Evolutionary conservation across 345 rosid genomes (phyloP).

Genomic region (Fremontodendron californicum): DNA sequence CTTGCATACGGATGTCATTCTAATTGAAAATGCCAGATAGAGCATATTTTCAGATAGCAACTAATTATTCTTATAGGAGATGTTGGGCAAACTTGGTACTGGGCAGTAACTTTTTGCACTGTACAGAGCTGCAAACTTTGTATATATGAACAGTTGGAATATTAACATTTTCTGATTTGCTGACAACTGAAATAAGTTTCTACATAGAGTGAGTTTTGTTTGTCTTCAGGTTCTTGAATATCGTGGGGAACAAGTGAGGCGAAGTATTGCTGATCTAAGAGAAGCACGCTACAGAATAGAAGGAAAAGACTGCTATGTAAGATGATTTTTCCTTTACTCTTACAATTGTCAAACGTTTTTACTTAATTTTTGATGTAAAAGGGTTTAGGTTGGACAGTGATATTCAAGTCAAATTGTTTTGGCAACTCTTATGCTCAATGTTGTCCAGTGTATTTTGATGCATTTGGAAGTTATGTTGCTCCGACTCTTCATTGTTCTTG

Average conservation of each 20-base stretch:
- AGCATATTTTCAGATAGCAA: background rate
- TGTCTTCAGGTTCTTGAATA: slow-evolving; percentile 73
- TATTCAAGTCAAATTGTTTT: background rate
- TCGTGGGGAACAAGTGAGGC: slow-evolving; percentile 83
- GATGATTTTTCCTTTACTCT: slow-evolving; percentile 17
- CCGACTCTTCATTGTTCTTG: too few species aligned
- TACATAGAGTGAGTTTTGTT: slow-evolving; percentile 6
- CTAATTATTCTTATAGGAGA: background rate
- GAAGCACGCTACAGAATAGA: slow-evolving; percentile 61
- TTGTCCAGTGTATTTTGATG: background rate
- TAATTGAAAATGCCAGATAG: too few species aligned
- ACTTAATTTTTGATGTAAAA: background rate
- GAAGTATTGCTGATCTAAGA: slow-evolving; percentile 78
- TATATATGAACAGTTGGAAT: background rate
- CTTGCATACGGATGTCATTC: background rate
- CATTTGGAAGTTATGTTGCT: too few species aligned
- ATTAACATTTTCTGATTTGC: background rate
- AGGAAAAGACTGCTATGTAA: slow-evolving; percentile 88
- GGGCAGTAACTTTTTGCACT: background rate
- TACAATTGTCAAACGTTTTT: background rate
- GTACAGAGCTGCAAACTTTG: background rate
- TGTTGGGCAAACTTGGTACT: background rate
- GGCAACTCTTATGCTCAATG: background rate
- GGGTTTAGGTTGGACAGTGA: background rate
- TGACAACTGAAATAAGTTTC: background rate